phyloP scores from a whole-genome alignment of 2,329 filamentous ascomycete species.

The Trichoderma guizhouense region DNA sequence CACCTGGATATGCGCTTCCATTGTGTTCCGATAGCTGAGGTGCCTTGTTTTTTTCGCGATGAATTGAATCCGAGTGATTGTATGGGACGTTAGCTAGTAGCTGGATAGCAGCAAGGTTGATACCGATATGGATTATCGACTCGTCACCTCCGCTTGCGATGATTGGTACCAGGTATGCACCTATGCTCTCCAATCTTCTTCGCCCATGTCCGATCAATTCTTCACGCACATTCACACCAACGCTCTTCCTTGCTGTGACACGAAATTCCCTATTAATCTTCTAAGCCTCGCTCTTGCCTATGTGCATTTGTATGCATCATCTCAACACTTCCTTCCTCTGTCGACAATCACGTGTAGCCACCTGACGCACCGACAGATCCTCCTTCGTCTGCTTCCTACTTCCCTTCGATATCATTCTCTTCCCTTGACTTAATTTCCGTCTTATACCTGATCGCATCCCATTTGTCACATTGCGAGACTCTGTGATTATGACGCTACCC shows the following conservation, averaged over 20 bases:
- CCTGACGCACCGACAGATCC: not conserved
- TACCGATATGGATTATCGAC: not conserved
- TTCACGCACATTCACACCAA: not conserved
- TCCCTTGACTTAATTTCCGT: not conserved
- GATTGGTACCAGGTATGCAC: not conserved
- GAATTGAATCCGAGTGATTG: not conserved
- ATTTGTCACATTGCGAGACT: not conserved
- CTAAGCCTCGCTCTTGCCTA: not conserved
- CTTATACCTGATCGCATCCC: not conserved
- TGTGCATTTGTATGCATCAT: not conserved
- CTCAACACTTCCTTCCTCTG: not conserved
- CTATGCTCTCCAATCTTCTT: not conserved
- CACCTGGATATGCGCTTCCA: not conserved
- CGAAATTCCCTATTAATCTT: not conserved
- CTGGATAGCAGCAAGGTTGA: not conserved
- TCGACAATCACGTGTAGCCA: not conserved
- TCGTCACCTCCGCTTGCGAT: not conserved
- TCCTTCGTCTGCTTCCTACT: not conserved
- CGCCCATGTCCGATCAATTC: not conserved
- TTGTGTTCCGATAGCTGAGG: not conserved
- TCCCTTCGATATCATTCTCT: not conserved
- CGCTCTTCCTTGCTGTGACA: not conserved
- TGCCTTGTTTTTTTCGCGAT: not conserved
- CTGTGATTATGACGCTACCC: not conserved
- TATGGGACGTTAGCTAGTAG: not conserved